Evolutionary conservation across 176 grass and related monocot genomes (phyloP).

Genomic region (Ensete glaucum): DNA sequence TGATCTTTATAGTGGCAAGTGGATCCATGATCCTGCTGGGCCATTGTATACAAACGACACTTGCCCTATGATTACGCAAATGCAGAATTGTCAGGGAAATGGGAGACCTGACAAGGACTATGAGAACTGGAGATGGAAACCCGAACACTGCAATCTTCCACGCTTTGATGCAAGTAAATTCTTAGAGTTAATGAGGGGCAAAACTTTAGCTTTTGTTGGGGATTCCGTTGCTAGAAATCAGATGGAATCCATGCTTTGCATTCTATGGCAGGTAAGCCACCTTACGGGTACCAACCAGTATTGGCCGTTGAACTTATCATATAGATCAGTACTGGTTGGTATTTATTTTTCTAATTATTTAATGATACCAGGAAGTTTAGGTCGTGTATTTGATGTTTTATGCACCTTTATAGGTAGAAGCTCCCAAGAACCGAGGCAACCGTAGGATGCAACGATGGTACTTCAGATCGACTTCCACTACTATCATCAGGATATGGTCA

Average conservation of each 20-base stretch:
- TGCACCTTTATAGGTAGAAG: constrained; percentile 48
- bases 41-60: constrained; percentile 82
- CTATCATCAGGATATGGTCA: constrained; percentile 77
- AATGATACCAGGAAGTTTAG: too few relatives aligned
- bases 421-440: constrained; percentile 65
- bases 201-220: constrained; percentile 84
- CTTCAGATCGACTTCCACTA: constrained; percentile 74
- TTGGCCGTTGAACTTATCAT: too few relatives aligned
- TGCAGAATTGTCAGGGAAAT: constrained; percentile 92
- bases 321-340: neutral
- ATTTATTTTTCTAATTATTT: neutral
- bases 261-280: constrained; percentile 74
- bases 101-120: constrained; percentile 80
- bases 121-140: constrained; percentile 90
- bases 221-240: constrained; percentile 94
- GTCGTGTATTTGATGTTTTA: neutral
- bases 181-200: constrained; percentile 81
- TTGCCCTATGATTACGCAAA: constrained; percentile 82
- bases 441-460: constrained; percentile 55
- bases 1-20: constrained; percentile 67
- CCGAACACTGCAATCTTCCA: constrained; percentile 54
- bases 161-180: constrained; percentile 72
- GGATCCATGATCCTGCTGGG: constrained; percentile 57
- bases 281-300: neutral
- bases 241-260: constrained; percentile 90